Conservation (phyloP, 2,329 filamentous ascomycete species). For the Aureobasidium sp. region DNA sequence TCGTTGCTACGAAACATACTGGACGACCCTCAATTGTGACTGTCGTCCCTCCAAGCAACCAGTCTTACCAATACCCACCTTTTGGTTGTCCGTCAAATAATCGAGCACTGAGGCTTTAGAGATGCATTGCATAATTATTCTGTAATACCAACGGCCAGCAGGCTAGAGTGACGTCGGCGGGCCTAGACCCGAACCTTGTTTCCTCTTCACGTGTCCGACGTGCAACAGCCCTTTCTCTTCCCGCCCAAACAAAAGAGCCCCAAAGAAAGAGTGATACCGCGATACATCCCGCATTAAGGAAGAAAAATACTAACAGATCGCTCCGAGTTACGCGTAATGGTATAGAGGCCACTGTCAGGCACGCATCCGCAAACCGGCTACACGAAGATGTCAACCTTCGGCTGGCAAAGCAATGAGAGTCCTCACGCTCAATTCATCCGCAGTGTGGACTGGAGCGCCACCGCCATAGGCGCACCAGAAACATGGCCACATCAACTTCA, state of each 20-base stretch:
- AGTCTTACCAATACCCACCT: no score
- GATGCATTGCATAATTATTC: background rate
- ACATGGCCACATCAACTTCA: constrained; percentile 24
- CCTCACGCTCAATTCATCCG: constrained; percentile 11
- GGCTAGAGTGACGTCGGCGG: background rate
- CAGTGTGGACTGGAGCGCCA: constrained; percentile 25
- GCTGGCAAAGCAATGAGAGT: background rate
- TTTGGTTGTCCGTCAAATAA: no score
- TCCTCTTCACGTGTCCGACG: background rate
- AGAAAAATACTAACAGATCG: background rate
- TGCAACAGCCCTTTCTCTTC: background rate
- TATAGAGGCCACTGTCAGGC: background rate
- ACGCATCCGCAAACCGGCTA: background rate
- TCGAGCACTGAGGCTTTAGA: no score
- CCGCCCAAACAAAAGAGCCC: background rate
- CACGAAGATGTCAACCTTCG: background rate
- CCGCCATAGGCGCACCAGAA: constrained; percentile 24
- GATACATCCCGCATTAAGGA: background rate
- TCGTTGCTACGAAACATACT: background rate
- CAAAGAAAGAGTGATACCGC: background rate
- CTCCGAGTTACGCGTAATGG: background rate
- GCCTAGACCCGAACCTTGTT: constrained; percentile 4
- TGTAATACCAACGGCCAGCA: background rate
- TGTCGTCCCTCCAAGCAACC: background rate
- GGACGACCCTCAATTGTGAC: no score